Percentiles rank a stretch among this genome's conserved stretches.
Evolutionary conservation across 352 stramenopile species (phyloP).

Genomic region (Poterioochromonas sp.): DNA sequence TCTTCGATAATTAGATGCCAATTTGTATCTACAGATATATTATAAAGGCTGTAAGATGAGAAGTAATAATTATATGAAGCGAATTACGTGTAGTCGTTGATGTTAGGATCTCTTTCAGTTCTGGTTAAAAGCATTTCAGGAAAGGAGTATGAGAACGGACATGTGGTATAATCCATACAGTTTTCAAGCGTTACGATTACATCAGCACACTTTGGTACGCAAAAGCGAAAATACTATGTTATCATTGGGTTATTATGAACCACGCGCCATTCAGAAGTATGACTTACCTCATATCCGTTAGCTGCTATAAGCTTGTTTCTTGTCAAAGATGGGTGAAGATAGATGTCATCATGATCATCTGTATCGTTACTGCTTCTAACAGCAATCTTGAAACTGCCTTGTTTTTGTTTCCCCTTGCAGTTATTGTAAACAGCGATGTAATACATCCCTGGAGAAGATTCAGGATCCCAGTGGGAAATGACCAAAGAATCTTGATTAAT

Average conservation of each 20-base stretch:
- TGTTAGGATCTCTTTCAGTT: not conserved
- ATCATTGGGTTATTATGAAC: too few species aligned
- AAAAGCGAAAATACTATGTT: not conserved
- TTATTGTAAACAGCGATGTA: not conserved
- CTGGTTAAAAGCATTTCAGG: not conserved
- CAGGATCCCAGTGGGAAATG: conserved; percentile 11
- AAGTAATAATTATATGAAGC: not conserved
- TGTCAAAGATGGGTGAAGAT: not conserved
- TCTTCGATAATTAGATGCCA: not conserved
- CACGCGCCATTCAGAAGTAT: too few species aligned
- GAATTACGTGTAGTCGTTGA: not conserved
- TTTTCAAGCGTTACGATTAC: not conserved
- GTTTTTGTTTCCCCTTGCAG: not conserved
- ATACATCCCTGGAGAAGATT: not conserved
- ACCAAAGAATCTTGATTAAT: not conserved
- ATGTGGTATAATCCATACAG: not conserved
- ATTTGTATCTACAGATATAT: not conserved
- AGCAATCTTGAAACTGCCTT: too few species aligned
- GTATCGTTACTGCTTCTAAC: too few species aligned
- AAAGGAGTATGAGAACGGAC: not conserved
- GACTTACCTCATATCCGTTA: not conserved
- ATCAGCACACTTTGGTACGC: not conserved
- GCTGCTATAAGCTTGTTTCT: not conserved
- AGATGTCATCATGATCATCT: not conserved
- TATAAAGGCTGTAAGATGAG: not conserved